Percentiles rank a stretch among this genome's conserved stretches.
Conservation (phyloP, 2,329 filamentous ascomycete species). For the Lachnellula arida region DNA sequence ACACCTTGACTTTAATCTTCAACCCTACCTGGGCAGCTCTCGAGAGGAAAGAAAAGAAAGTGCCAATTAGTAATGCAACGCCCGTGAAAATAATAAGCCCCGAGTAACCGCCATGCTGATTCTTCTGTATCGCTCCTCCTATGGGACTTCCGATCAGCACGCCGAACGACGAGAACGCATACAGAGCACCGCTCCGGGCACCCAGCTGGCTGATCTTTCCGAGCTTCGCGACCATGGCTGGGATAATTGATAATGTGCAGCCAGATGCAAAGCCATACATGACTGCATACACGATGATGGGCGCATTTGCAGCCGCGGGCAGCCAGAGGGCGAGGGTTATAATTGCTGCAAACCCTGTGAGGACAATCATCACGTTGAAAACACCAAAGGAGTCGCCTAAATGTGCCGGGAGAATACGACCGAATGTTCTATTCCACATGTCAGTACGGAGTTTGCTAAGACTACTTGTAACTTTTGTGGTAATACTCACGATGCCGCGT, state of each 20-base stretch:
- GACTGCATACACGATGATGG: constrained; percentile 57
- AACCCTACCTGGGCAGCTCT: too few relatives aligned
- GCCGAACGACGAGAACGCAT: constrained; percentile 56
- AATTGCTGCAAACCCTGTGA: constrained; percentile 3
- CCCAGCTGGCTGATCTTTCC: constrained; percentile 63
- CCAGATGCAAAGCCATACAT: constrained; percentile 62
- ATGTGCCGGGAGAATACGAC: constrained; percentile 42
- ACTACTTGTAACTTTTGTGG: background rate
- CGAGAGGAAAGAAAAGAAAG: background rate
- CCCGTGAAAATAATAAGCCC: constrained; percentile 62
- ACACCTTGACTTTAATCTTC: too few relatives aligned
- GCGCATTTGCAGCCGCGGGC: constrained; percentile 45
- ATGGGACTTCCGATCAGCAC: constrained; percentile 62
- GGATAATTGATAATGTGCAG: constrained; percentile 36
- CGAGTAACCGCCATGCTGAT: constrained; percentile 41
- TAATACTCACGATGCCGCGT: constrained; percentile 31
- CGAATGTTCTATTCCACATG: background rate
- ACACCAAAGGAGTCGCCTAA: constrained; percentile 48
- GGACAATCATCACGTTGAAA: constrained; percentile 39
- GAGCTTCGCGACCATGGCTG: constrained; percentile 64
- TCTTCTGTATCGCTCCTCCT: constrained; percentile 52
- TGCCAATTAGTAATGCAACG: constrained; percentile 24
- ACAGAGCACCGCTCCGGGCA: constrained; percentile 58
- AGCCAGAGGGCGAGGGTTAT: constrained; percentile 57
- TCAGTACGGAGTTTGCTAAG: too few relatives aligned